Base-by-base conservation (phyloP, 2,329 filamentous ascomycete species). In the Talaromyces albobiverticillius region DNA sequence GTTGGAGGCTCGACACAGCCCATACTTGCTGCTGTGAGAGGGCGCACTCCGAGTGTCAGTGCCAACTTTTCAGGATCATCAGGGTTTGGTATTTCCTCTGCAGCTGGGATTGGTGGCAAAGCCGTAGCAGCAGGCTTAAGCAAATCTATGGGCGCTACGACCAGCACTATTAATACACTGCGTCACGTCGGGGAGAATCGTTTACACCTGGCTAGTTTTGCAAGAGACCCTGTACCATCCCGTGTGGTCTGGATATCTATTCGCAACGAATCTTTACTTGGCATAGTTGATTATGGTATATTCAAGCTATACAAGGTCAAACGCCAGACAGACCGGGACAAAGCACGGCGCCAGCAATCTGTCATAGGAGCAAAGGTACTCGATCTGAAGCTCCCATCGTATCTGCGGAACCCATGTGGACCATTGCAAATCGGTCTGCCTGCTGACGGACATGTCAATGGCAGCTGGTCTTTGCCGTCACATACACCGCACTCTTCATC, bases 1-100 rank as follows among this genome's bases (percentile, higher is more conserved):
- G 76, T 90, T 46, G 86, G 83, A 48, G 86, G 72, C 45, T 76
- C 68, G 53, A 78, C 79, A 1, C 79, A 80, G 48, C 78, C 86
- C 20, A 85, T 89, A 4, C 81, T 89, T 53, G 84, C 86, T 41
- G 88, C 82, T 36, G 85, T 88, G 8, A 82, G 83, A 52, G 72
- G 79, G 55, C 71, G 81, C 54, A 72, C 76, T 29, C 74, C 77
- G 2, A 79, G 77, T 51, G 69, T 74, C 14, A 71, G 75, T 11
- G 69, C 71, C 32, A 69, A 71, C 9, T 73, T 79, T 47, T 64
- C 74, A 16, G 70, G 70, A 23, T 70, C 75, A 50, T 70, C 71
- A 51, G 71, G 71, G 25, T 72, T 79, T 60, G 72, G 71, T 2
- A 67, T 76, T 23, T 69, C 75, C 5, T 71, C 76, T 48, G 73